Evolutionary conservation across 768 basidiomycete species (phyloP).

Genomic region (Pisolithus albus): DNA sequence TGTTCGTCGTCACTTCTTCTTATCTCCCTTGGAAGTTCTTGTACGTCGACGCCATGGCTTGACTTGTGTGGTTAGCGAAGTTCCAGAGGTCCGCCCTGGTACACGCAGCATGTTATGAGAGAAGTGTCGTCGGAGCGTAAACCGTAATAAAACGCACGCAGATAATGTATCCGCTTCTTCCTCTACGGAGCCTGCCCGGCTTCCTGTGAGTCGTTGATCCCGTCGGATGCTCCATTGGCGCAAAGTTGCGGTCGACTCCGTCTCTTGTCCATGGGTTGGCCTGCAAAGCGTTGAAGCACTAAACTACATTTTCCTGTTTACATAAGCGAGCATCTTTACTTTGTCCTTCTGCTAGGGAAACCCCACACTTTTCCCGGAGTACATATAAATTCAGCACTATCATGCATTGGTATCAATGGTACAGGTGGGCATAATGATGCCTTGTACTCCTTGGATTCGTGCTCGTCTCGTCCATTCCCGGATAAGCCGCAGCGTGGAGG

Average conservation of each 20-base stretch:
- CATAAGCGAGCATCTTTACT: too few relatives aligned
- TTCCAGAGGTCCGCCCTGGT: constrained; percentile 51
- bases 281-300: too few relatives aligned
- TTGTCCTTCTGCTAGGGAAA: too few relatives aligned
- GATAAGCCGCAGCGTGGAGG: too few relatives aligned
- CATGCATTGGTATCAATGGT: too few relatives aligned
- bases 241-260: constrained; percentile 60
- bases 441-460: too few relatives aligned
- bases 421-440: too few relatives aligned
- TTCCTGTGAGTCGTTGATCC: constrained; percentile 14
- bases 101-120: constrained; percentile 17
- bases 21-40: constrained; percentile 83
- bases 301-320: too few relatives aligned
- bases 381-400: too few relatives aligned
- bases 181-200: constrained; percentile 17
- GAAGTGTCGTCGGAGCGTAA: neutral
- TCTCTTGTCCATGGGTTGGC: constrained; percentile 58
- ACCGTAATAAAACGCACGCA: constrained; percentile 38
- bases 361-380: too few relatives aligned
- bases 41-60: constrained; percentile 78
- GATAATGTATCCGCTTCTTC: constrained; percentile 36
- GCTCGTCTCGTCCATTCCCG: too few relatives aligned
- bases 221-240: constrained; percentile 44
- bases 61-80: constrained; percentile 68
- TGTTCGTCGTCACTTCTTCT: constrained; percentile 39